Evolutionary conservation across 495 filamentous ascomycete genomes (phyloP).

Genomic region (Pyrenopolyporus hunteri): DNA sequence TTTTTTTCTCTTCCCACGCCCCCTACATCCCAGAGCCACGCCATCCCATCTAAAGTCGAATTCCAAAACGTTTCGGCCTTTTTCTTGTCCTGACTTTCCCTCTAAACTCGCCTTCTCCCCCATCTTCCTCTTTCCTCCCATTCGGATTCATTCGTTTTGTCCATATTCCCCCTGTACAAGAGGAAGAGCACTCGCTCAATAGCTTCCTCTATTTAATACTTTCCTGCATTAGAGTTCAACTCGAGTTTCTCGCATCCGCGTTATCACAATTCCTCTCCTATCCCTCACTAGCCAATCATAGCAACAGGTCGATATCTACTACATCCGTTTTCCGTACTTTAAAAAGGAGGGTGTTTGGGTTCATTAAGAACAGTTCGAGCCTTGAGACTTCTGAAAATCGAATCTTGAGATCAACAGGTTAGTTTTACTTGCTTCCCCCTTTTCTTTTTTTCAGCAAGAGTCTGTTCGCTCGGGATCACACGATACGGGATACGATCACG

Average conservation of each 20-base stretch:
- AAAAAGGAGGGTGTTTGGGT: constrained; percentile 2
- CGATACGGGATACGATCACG: no score
- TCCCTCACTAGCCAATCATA: constrained; percentile 38
- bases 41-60: constrained; percentile 49
- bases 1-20: constrained; percentile 42
- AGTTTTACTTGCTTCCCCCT: constrained; percentile 15
- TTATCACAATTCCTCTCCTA: constrained; percentile 35
- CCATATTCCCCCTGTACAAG: constrained; percentile 55
- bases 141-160: constrained; percentile 49
- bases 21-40: constrained; percentile 45
- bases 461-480: not conserved
- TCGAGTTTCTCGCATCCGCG: constrained; percentile 34
- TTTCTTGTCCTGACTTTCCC: constrained; percentile 45
- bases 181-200: constrained; percentile 48
- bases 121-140: constrained; percentile 43
- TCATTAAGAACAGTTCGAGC: not conserved
- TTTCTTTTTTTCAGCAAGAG: constrained; percentile 1
- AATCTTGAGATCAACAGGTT: constrained; percentile 35
- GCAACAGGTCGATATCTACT: constrained; percentile 34
- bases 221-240: constrained; percentile 19
- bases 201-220: constrained; percentile 48
- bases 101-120: constrained; percentile 44
- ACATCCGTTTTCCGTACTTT: constrained; percentile 4
- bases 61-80: constrained; percentile 53
- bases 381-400: constrained; percentile 32